phyloP scores from a whole-genome alignment of 768 basidiomycete genomes.

The Polyporus arcularius region DNA sequence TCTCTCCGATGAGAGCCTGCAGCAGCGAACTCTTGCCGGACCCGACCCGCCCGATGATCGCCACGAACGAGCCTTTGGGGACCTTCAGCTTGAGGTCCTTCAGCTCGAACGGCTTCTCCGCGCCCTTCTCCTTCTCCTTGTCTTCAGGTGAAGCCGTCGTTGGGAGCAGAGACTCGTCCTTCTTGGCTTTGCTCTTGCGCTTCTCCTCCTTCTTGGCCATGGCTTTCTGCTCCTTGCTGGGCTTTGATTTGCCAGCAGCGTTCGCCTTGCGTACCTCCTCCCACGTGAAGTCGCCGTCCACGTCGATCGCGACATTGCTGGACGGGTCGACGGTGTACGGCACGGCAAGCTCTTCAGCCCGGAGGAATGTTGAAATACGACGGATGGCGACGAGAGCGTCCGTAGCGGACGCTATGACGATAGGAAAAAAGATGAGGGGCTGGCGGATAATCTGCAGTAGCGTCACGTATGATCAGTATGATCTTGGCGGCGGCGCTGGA shows the following conservation, averaged over 20 bases:
- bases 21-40: conserved; percentile 70
- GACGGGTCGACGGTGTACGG: conserved; percentile 53
- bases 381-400: conserved; percentile 80
- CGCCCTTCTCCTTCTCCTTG: conserved; percentile 33
- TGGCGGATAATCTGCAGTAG: conserved; percentile 57
- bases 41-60: conserved; percentile 77
- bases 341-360: conserved; percentile 76
- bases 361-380: conserved; percentile 79
- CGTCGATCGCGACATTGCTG: conserved; percentile 62
- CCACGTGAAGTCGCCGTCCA: conserved; percentile 80
- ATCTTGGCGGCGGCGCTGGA: not conserved
- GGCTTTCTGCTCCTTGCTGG: not conserved
- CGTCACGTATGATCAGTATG: not conserved
- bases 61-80: conserved; percentile 77
- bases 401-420: conserved; percentile 53
- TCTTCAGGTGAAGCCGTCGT: not conserved
- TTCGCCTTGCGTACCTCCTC: conserved; percentile 53
- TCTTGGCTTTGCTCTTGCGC: conserved; percentile 21
- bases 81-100: conserved; percentile 64
- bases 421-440: conserved; percentile 56
- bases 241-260: conserved; percentile 7
- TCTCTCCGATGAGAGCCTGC: conserved; percentile 79
- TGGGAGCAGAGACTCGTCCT: conserved; percentile 24
- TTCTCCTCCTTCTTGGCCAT: not conserved
- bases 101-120: conserved; percentile 58